A percentile compares a stretch with the other conserved stretches of the same genome.
phyloP scores from a whole-genome alignment of 192 early-diverging fungal species.

The Coemansia sp. region DNA sequence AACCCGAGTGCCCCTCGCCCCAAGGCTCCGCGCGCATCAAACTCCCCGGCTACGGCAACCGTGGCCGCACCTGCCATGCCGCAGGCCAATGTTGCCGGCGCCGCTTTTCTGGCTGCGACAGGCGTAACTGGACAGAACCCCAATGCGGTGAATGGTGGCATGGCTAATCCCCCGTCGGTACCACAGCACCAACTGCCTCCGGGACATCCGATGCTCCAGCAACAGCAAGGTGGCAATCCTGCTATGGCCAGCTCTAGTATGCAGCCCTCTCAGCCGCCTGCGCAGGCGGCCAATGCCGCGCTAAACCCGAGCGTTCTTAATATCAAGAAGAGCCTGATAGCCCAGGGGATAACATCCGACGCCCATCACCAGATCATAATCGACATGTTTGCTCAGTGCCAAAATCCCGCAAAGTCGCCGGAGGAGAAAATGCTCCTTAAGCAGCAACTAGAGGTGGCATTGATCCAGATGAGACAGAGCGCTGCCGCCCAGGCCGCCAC shows the following conservation, averaged over 20 bases:
- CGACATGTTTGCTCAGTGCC: conserved; percentile 7
- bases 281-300: neutral
- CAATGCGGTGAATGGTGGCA: neutral
- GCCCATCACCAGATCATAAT: conserved; percentile 12
- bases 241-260: neutral
- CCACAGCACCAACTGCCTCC: conserved; percentile 7
- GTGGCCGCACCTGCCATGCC: conserved; percentile 15
- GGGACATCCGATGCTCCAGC: conserved; percentile 1
- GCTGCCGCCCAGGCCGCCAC: neutral
- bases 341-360: conserved; percentile 17
- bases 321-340: conserved; percentile 6
- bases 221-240: neutral
- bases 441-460: conserved; percentile 2
- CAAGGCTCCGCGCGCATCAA: conserved; percentile 30
- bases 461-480: conserved; percentile 11
- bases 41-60: conserved; percentile 41
- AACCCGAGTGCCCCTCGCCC: conserved; percentile 1
- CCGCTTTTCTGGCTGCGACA: neutral
- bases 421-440: conserved; percentile 13
- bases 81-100: neutral
- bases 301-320: neutral
- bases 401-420: conserved; percentile 7
- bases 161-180: neutral
- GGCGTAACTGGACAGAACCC: neutral
- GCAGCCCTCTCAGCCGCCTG: neutral